Conservation (phyloP, 345 rosid genomes). For the Sonneratia alba region DNA sequence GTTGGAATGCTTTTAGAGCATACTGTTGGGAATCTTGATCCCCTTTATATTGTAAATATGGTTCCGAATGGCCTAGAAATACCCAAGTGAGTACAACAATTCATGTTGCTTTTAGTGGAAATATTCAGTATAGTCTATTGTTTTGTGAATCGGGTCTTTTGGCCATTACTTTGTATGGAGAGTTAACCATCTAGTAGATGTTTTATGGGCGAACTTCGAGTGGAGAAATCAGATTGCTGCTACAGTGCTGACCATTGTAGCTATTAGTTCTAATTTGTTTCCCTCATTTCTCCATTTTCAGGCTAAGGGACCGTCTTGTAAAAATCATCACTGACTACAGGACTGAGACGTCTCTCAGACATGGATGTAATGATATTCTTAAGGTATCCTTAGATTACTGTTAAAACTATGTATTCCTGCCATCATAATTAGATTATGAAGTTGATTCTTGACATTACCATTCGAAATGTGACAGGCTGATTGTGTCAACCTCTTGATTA, state of each 20-base stretch:
- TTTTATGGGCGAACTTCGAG: background rate
- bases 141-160: background rate
- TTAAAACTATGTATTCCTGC: slow-evolving; percentile 5
- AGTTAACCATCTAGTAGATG: background rate
- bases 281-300: slow-evolving; percentile 19
- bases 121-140: background rate
- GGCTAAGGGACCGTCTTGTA: slow-evolving; percentile 88
- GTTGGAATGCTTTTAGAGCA: slow-evolving; percentile 94
- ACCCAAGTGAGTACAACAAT: slow-evolving; percentile 58
- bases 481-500: slow-evolving; percentile 76
- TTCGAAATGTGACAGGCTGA: slow-evolving; percentile 55
- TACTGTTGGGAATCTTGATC: slow-evolving; percentile 98
- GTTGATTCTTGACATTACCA: slow-evolving; percentile 13
- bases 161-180: background rate
- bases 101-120: background rate
- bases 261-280: background rate
- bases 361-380: slow-evolving; percentile 92
- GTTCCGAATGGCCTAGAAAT: slow-evolving; percentile 98
- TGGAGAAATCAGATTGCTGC: background rate
- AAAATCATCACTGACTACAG: slow-evolving; percentile 94
- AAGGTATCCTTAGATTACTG: slow-evolving; percentile 37
- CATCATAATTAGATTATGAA: background rate
- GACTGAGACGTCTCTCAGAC: slow-evolving; percentile 97
- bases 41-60: slow-evolving; percentile 90
- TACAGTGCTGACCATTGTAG: background rate